Percentiles rank a stretch among this genome's conserved stretches.
phyloP scores from a whole-genome alignment of 441 rosid genomes.

The Biscutella auriculata region DNA sequence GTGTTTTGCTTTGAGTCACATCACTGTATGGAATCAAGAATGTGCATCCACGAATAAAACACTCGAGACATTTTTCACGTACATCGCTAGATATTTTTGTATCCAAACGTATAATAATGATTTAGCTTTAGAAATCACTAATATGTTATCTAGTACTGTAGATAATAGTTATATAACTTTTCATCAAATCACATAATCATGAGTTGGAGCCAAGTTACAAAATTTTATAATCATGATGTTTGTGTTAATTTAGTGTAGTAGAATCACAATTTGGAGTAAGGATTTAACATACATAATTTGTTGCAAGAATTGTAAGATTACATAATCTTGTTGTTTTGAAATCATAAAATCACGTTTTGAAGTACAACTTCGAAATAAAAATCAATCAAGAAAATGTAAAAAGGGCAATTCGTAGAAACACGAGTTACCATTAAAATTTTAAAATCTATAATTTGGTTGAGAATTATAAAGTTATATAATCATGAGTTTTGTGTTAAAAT shows the following conservation, averaged over 20 bases:
- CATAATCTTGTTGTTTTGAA: not conserved
- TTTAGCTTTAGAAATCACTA: not conserved
- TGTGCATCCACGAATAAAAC: not conserved
- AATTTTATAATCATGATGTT: too few relatives aligned
- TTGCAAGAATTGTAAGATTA: not conserved
- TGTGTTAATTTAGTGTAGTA: too few relatives aligned
- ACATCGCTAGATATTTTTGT: too few relatives aligned
- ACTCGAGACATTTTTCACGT: too few relatives aligned
- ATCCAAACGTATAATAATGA: not conserved
- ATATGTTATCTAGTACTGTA: not conserved
- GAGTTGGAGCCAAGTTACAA: not conserved
- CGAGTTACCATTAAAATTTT: too few relatives aligned
- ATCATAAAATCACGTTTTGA: not conserved
- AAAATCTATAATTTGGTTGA: not conserved
- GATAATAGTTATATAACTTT: not conserved
- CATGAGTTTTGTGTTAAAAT: too few relatives aligned
- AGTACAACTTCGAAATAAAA: not conserved
- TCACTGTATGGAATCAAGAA: too few relatives aligned
- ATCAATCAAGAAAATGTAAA: not conserved
- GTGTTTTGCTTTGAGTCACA: too few relatives aligned
- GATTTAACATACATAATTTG: too few relatives aligned
- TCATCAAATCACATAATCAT: not conserved
- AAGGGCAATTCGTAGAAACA: not conserved
- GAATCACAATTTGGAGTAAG: not conserved
- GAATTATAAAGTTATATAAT: too few relatives aligned